Conservation (phyloP, 2,329 filamentous ascomycete genomes). For the Fusarium odoratissimum region DNA sequence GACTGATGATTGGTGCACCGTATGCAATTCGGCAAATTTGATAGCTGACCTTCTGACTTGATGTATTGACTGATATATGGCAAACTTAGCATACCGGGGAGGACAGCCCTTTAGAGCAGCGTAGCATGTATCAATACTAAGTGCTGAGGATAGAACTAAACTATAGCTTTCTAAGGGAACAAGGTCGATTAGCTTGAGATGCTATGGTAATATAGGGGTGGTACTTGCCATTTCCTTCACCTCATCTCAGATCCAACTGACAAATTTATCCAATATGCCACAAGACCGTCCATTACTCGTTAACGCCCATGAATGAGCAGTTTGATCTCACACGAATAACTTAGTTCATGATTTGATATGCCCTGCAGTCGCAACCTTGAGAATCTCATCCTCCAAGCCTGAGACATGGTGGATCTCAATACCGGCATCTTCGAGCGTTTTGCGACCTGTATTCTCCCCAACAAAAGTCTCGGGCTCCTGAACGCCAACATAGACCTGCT, state of each 20-base stretch:
- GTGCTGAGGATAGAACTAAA: no score
- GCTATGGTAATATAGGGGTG: background rate
- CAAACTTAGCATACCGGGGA: background rate
- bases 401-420: conserved; percentile 78
- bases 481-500: conserved; percentile 86
- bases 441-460: conserved; percentile 79
- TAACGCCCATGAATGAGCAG: no score
- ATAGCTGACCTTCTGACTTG: background rate
- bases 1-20: background rate
- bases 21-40: background rate
- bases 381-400: conserved; percentile 84
- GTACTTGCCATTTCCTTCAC: background rate
- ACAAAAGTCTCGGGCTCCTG: conserved; percentile 93
- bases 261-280: background rate
- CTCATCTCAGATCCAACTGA: background rate
- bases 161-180: background rate
- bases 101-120: background rate
- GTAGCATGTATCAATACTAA: background rate
- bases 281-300: background rate
- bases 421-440: conserved; percentile 76
- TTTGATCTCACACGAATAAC: background rate
- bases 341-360: conserved; percentile 59
- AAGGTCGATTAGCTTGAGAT: background rate
- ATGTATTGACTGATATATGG: background rate
- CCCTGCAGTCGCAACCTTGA: conserved; percentile 84